Evolutionary conservation across 495 filamentous ascomycete genomes (phyloP), one percentile per base, ranked within the genome.

Genomic region (Hypoxylon lienhwacheense): DNA sequence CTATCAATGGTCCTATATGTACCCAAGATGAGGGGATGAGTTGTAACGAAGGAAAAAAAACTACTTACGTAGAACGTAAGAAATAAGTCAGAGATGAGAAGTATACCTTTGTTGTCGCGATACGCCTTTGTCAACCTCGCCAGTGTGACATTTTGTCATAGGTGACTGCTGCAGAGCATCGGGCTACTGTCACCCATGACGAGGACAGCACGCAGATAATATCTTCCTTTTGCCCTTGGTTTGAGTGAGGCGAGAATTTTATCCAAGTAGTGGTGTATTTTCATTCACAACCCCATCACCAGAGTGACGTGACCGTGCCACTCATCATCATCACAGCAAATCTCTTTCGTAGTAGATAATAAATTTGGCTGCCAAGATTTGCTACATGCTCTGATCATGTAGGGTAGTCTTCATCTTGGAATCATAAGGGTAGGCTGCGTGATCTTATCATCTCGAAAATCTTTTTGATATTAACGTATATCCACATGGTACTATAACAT

Each of bases 261-360:
- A 8, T 15, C 16, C 46, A 33, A 41, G 46, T 26, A 57, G 32
- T 5, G 19, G 53, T 31, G 53, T 36, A 46, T 22, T 45, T 24
- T 14, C 7, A 33, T 31, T 39, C 12, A 46, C 10, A 14, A 40
- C 24, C 32, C 41, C 20, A 39, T 36, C 11, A 40, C 6, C 10
- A 32, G 15, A 17, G 33, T n/a, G n/a, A n/a, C n/a, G 29, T 34
- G 24, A 26, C 11, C 21, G 24, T 21, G 8, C 26, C 34, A 45
- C 19, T 41, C 42, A 47, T 28, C 20, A 25, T 47, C 16, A 35
- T 29, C 29, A 8, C 26, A 35, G 12, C 16, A 7, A 14, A 34
- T 6, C 15, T 28, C 15, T 14, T 16, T 29, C 42, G 5, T 4
- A 19, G 21, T 25, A 25, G 7, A 25, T 41, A 21, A 41, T 21